These are phyloP conservation scores for Suhomyces sp. DNA, from an alignment of 805 yeast species.

Conservation along the genomic window DNA sequence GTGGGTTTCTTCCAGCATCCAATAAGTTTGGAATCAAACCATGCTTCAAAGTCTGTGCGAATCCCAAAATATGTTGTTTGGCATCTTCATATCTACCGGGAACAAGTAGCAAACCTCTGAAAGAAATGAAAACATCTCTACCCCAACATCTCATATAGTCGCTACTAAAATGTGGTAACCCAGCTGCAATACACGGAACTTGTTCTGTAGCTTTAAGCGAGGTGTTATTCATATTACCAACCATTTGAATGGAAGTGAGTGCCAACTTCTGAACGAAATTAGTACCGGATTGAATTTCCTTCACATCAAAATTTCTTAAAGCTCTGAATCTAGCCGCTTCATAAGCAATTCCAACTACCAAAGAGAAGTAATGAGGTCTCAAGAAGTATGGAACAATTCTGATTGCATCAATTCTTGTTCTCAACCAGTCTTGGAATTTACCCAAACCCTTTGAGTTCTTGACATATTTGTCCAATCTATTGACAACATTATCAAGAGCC, in stretches of 20 bases:
- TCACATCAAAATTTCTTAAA: constrained; percentile 49
- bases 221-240: constrained; percentile 69
- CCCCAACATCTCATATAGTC: constrained; percentile 99
- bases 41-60: constrained; percentile 89
- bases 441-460: constrained; percentile 46
- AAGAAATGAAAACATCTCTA: constrained; percentile 87
- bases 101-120: constrained; percentile 76
- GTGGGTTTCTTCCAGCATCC: constrained; percentile 90
- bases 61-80: constrained; percentile 73
- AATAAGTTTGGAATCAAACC: constrained; percentile 91
- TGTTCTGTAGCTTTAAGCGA: constrained; percentile 65
- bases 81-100: constrained; percentile 82
- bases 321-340: constrained; percentile 76
- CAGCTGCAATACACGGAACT: constrained; percentile 88
- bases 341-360: constrained; percentile 79
- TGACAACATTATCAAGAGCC: constrained; percentile 78
- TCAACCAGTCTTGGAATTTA: constrained; percentile 69
- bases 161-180: constrained; percentile 88
- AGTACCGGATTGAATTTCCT: constrained; percentile 58
- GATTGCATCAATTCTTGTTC: constrained; percentile 59
- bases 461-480: constrained; percentile 58
- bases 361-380: constrained; percentile 83
- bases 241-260: constrained; percentile 83
- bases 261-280: constrained; percentile 78
- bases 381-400: constrained; percentile 72